Evolutionary conservation across 192 early-diverging fungal species (phyloP).

Genomic region (Gamsiella multidivaricata): DNA sequence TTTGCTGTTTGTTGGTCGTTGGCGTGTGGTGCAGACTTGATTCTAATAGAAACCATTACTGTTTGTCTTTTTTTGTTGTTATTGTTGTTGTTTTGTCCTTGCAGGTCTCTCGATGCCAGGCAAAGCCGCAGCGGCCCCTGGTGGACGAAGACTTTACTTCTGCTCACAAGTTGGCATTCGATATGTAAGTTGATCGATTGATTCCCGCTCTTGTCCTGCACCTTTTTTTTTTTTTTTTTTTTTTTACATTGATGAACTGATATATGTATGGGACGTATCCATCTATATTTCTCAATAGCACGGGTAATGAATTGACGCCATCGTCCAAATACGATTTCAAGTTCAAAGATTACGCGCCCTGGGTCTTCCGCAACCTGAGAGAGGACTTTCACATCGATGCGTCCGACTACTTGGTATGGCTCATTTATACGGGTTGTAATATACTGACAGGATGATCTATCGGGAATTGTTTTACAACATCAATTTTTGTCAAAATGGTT

Average conservation of each 20-base stretch:
- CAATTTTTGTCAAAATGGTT: too few species aligned
- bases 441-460: neutral
- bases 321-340: slow-evolving; percentile 97
- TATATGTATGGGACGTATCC: neutral
- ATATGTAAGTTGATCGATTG: slow-evolving; percentile 74
- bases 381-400: slow-evolving; percentile 90
- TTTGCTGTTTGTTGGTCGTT: too few species aligned
- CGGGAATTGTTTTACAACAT: too few species aligned
- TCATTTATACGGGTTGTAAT: too few species aligned
- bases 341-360: slow-evolving; percentile 99
- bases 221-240: neutral
- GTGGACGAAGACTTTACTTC: slow-evolving; percentile 84
- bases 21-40: neutral
- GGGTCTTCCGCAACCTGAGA: slow-evolving; percentile 93
- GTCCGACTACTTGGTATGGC: slow-evolving; percentile 88
- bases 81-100: neutral
- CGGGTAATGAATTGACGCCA: slow-evolving; percentile 96
- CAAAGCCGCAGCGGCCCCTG: slow-evolving; percentile 82
- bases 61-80: neutral
- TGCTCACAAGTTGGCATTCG: slow-evolving; percentile 95
- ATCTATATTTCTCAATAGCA: slow-evolving; percentile 51
- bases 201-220: neutral
- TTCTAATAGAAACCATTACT: neutral
- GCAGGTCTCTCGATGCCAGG: slow-evolving; percentile 84
- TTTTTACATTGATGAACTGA: neutral